A percentile compares a stretch with the other conserved stretches of the same genome.
Evolutionary conservation across 345 rosid species (phyloP).

Genomic region (Melaleuca alternifolia): DNA sequence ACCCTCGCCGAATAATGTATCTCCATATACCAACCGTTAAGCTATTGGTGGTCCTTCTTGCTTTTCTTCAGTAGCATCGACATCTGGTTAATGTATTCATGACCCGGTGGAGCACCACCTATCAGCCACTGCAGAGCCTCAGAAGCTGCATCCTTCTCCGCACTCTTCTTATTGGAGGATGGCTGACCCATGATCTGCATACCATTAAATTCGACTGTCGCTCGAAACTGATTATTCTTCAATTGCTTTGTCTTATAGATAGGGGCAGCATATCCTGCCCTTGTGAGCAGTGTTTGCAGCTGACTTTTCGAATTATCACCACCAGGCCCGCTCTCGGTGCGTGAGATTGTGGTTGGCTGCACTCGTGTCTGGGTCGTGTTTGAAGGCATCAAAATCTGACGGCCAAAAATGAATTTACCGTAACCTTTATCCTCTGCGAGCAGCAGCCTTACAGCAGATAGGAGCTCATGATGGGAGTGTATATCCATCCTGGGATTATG

Average conservation of each 20-base stretch:
- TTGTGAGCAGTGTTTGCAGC: slow-evolving; percentile 77
- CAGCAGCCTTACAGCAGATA: slow-evolving; percentile 47
- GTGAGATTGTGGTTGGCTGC: slow-evolving; percentile 24
- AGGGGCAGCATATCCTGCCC: slow-evolving; percentile 72
- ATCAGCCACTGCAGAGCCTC: slow-evolving; percentile 78
- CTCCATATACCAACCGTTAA: neutral
- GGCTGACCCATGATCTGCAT: slow-evolving; percentile 72
- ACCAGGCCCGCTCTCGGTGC: slow-evolving; percentile 70
- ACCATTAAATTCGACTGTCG: slow-evolving; percentile 71
- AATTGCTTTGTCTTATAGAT: slow-evolving; percentile 65
- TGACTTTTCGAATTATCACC: slow-evolving; percentile 86
- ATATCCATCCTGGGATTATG: slow-evolving; percentile 55
- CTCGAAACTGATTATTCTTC: slow-evolving; percentile 54
- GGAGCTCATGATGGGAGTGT: slow-evolving; percentile 39
- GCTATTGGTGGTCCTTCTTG: slow-evolving; percentile 39
- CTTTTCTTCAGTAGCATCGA: slow-evolving; percentile 66
- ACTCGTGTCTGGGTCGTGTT: slow-evolving; percentile 13
- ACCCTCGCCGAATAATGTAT: neutral
- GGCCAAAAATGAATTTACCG: slow-evolving; percentile 75
- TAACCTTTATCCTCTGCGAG: slow-evolving; percentile 51
- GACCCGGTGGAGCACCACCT: slow-evolving; percentile 38
- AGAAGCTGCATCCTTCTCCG: slow-evolving; percentile 95
- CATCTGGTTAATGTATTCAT: slow-evolving; percentile 47
- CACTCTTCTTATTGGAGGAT: slow-evolving; percentile 78
- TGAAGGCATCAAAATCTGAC: slow-evolving; percentile 24